Evolutionary conservation across 768 basidiomycete genomes (phyloP), one percentile per base, ranked within the genome.

Genomic region (Termitomyces sp.): DNA sequence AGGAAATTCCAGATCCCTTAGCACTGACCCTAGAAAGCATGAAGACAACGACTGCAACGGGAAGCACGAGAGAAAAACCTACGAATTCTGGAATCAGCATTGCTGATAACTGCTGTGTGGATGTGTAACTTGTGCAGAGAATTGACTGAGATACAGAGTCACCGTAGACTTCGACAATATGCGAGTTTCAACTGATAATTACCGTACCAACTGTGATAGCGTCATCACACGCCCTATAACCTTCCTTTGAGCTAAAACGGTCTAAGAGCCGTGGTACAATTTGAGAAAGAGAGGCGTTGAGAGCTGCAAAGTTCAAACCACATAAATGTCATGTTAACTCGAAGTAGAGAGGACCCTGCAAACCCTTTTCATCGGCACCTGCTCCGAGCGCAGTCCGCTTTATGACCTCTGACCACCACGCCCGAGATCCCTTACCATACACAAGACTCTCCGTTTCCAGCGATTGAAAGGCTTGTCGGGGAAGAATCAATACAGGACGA

Each of bases 331-430:
- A n/a, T 5, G 24, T 6, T 5, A 22, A 41, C 18, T 9, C 3
- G 8, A n/a, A 54, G 30, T 0, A 24, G 52, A 24, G 30, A 10
- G 24, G n/a, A n/a, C 13, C 18, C 35, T 26, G 54, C 74, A 60
- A 59, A 85, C 87, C 79, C 64, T 73, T 67, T 49, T 79, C 67
- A 69, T 87, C 75, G 3, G 85, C 90, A 1, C 88, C 89, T 44
- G 90, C 88, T 3, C 84, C 88, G 2, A 90, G 69, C 18, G 90
- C 90, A 38, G 91, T 92, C 57, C 81, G 72, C 56, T 74, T 76
- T 60, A 93, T 85, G 40, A 93, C 89, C 60, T 89, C 85, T n/a
- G 74, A 68, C 91, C 91, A 93, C 90, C 89, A 92, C 3, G 65
- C 69, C 33, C 78, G 68, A 48, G 78, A 76, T 49, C 85, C 85